phyloP scores from a whole-genome alignment of 768 basidiomycete species.

The Porpolomopsis calyptriformis region DNA sequence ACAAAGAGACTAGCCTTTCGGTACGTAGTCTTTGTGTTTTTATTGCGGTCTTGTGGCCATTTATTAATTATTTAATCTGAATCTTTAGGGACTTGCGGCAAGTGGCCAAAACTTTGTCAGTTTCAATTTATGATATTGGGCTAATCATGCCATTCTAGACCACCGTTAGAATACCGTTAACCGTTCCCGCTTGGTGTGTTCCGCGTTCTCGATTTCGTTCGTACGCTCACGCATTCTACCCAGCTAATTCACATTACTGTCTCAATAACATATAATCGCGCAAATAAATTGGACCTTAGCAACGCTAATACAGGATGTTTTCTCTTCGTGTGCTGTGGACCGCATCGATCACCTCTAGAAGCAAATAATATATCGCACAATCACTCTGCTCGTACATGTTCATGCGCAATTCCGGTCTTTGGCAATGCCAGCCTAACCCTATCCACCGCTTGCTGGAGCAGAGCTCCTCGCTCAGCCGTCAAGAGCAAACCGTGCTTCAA shows the following conservation, averaged over 20 bases:
- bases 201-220: no score
- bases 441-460: constrained; percentile 1
- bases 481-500: constrained; percentile 7
- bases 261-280: no score
- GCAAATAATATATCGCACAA: no score
- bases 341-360: no score
- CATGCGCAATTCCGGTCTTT: neutral
- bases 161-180: constrained; percentile 12
- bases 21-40: constrained; percentile 29
- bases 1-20: constrained; percentile 91
- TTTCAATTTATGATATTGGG: neutral
- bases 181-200: constrained; percentile 14
- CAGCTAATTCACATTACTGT: no score
- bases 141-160: constrained; percentile 9
- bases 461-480: constrained; percentile 8
- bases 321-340: no score
- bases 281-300: no score
- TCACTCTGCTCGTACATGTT: neutral
- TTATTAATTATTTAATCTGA: neutral
- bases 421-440: neutral
- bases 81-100: constrained; percentile 50
- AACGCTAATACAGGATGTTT: no score
- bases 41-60: neutral
- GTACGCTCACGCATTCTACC: no score
- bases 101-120: constrained; percentile 15